phyloP scores from a whole-genome alignment of 23 red algal genomes.

The Gracilaria domingensis region DNA sequence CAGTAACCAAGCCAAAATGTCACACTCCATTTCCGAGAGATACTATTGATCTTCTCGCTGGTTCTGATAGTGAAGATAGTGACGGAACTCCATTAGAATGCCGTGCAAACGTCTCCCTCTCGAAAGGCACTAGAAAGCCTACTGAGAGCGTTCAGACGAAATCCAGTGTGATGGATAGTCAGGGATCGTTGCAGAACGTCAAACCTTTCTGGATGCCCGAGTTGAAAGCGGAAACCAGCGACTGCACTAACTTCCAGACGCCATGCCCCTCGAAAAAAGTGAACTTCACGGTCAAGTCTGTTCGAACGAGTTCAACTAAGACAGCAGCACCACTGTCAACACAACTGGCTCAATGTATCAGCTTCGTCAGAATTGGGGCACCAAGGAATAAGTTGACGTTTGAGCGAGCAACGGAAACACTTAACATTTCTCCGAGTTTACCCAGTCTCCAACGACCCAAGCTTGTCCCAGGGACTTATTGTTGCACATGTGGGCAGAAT shows the following conservation, averaged over 20 bases:
- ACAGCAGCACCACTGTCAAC: neutral
- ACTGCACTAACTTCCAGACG: neutral
- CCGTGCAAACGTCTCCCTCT: neutral
- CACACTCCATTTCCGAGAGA: conserved; percentile 35
- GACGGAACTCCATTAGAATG: conserved; percentile 20
- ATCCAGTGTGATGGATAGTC: neutral
- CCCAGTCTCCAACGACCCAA: neutral
- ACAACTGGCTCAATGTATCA: neutral
- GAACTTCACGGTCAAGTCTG: neutral
- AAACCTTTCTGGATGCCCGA: neutral
- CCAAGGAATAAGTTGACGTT: conserved; percentile 23
- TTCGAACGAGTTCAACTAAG: neutral
- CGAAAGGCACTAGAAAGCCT: neutral
- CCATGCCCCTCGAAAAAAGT: neutral
- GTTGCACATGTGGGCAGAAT: conserved; percentile 14
- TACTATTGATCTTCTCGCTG: neutral
- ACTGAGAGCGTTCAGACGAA: neutral
- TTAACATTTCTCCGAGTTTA: neutral
- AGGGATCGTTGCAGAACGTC: neutral
- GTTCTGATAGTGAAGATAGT: conserved; percentile 31
- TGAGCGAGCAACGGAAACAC: conserved; percentile 21
- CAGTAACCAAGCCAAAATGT: neutral
- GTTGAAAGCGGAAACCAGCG: neutral
- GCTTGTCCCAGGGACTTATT: conserved; percentile 21
- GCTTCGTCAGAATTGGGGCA: conserved; percentile 19